A percentile compares a stretch with the other conserved stretches of the same genome.
These are phyloP conservation scores for Leccinum solheimii DNA, from an alignment of 1,284 basidiomycete genomes.

Conservation along the genomic window DNA sequence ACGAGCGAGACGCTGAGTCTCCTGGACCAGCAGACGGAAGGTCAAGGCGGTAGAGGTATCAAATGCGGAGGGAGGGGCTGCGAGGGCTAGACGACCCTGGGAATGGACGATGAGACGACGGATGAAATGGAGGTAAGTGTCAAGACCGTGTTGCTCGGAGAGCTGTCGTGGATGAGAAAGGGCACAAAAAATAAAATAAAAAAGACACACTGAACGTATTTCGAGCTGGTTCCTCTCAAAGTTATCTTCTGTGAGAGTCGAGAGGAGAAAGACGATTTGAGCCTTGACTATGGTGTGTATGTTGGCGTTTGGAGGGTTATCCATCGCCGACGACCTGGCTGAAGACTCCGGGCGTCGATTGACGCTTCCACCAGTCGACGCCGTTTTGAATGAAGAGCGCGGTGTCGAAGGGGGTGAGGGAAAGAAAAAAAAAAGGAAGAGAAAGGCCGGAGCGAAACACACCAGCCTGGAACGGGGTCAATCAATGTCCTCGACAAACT, in stretches of 20 bases:
- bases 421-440: constrained; percentile 28
- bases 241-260: constrained; percentile 92
- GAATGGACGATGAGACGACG: constrained; percentile 88
- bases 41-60: constrained; percentile 73
- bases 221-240: constrained; percentile 89
- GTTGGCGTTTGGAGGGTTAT: constrained; percentile 50
- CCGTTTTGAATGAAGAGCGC: constrained; percentile 56
- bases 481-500: constrained; percentile 21
- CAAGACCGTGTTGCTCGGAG: constrained; percentile 90
- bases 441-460: constrained; percentile 31
- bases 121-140: constrained; percentile 95
- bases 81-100: constrained; percentile 63
- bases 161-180: constrained; percentile 54
- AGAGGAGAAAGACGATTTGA: constrained; percentile 91
- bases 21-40: constrained; percentile 82
- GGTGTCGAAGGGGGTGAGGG: constrained; percentile 15
- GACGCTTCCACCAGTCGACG: constrained; percentile 70
- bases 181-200: constrained; percentile 10
- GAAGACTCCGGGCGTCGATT: constrained; percentile 75
- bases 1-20: constrained; percentile 80
- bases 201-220: constrained; percentile 74
- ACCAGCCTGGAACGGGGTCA: constrained; percentile 35
- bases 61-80: constrained; percentile 57
- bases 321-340: constrained; percentile 53
- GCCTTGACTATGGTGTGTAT: constrained; percentile 81